Base-by-base conservation (phyloP, 176 grass and related monocot species). In the Elymus sibiricus region DNA sequence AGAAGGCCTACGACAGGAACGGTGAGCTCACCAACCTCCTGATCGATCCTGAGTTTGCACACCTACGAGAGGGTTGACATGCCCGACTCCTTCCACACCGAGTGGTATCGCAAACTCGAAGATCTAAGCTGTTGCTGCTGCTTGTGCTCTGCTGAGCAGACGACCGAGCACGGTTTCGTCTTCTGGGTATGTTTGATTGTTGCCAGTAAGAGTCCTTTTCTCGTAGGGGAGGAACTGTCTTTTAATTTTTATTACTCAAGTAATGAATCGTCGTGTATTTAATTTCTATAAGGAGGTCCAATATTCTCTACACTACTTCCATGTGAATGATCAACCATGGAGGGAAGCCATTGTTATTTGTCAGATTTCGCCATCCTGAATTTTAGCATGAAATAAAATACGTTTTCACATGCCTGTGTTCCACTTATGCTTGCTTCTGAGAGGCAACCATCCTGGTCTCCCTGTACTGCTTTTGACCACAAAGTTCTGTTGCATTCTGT, bases 31-130 rank as follows among this genome's bases (percentile, higher is more conserved):
- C 93, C 10, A 95, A 85, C 86, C 88, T 95, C 5, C 88, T 95
- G 3, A 86, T 95, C 21, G 93, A 95, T 46, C 90, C 90, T 1
- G 93, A 95, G 85, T 95, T 95, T 5, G 93, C 93, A 0, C 87
- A 93, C 93, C 19, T 95, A 93, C 1, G 90, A 95, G 88, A 95
- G 93, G 80, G 89, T 88, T 4, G 93, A 95, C 82, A 87, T 92
- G 74, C 86, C 86, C 4, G 93, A 88, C 35, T 84, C 90, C 1
- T 95, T 85, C 88, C 93, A 93, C 75, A 95, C 91, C 1, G 88
- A 95, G 56, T 95, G 93, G 93, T 95, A 91, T 66, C 17, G 93
- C 93, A 13, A 86, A 91, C 77, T 71, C 68, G 16, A 92, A 90
- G 78, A 92, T 86, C 31, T 95, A 31, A 95, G 56, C 26, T 32